A percentile compares a stretch with the other conserved stretches of the same genome.
Evolutionary conservation across 2,329 filamentous ascomycete genomes (phyloP).

Genomic region (Atkinsonella texensis): DNA sequence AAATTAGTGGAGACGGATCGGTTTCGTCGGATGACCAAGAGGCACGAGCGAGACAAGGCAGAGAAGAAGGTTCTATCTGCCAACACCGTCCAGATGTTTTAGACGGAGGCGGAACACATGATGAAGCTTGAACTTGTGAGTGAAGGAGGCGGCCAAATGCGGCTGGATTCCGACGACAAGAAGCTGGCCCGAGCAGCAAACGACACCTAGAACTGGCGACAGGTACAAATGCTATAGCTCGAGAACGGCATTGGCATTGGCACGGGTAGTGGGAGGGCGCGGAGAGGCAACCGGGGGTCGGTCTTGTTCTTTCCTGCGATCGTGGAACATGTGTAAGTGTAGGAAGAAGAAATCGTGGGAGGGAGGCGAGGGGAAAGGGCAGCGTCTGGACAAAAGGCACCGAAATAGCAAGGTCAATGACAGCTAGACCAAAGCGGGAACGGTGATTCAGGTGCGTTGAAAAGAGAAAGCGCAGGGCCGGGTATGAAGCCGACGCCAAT

Average conservation of each 20-base stretch:
- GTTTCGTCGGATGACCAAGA: constrained; percentile 6
- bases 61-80: neutral
- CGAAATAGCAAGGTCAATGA: neutral
- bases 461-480: neutral
- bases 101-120: neutral
- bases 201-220: constrained; percentile 1
- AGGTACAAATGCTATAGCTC: constrained; percentile 3
- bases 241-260: constrained; percentile 6
- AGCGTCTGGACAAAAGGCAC: neutral
- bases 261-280: neutral
- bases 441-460: constrained; percentile 5
- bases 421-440: constrained; percentile 1
- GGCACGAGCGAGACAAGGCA: constrained; percentile 1
- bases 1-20: constrained; percentile 5
- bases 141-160: neutral
- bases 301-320: neutral
- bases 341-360: constrained; percentile 1
- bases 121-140: neutral
- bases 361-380: neutral
- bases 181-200: neutral
- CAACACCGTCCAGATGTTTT: neutral
- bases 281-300: neutral
- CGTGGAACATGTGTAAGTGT: neutral
- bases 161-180: neutral
- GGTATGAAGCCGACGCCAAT: constrained; percentile 3